Evolutionary conservation across 495 filamentous ascomycete genomes (phyloP).

Genomic region (Apodospora peruviana): DNA sequence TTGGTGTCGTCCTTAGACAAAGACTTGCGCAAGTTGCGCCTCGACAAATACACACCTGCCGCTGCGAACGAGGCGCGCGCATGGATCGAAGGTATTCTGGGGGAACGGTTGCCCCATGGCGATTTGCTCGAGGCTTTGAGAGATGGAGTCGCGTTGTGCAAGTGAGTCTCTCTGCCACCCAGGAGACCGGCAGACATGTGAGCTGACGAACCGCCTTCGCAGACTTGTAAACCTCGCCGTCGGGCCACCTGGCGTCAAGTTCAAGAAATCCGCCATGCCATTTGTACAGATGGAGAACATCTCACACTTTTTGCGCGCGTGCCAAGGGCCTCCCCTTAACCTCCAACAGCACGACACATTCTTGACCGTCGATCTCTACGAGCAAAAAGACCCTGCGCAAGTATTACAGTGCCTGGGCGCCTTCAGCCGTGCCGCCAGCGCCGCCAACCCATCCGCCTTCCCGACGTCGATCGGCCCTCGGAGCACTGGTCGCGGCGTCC

Average conservation of each 20-base stretch:
- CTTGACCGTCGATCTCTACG: slow-evolving; percentile 94
- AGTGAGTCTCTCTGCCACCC: slow-evolving; percentile 47
- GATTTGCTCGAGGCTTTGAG: slow-evolving; percentile 84
- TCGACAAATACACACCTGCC: slow-evolving; percentile 89
- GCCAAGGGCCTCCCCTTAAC: slow-evolving; percentile 75
- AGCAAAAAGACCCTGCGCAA: slow-evolving; percentile 93
- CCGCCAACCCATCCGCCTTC: slow-evolving; percentile 68
- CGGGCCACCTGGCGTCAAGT: slow-evolving; percentile 67
- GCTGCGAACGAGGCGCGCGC: slow-evolving; percentile 78
- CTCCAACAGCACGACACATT: slow-evolving; percentile 93
- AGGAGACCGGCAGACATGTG: not conserved
- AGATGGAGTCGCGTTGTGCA: slow-evolving; percentile 89
- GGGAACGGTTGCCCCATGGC: slow-evolving; percentile 58
- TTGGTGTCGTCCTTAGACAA: slow-evolving; percentile 92
- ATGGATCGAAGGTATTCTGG: slow-evolving; percentile 86
- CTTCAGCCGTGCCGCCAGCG: slow-evolving; percentile 82
- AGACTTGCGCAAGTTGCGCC: slow-evolving; percentile 87
- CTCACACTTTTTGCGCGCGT: slow-evolving; percentile 87
- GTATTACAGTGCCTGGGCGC: slow-evolving; percentile 89
- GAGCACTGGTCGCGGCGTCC: slow-evolving; percentile 49
- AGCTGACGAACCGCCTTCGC: not conserved
- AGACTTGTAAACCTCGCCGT: slow-evolving; percentile 82
- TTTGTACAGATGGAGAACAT: slow-evolving; percentile 99
- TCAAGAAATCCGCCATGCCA: slow-evolving; percentile 83
- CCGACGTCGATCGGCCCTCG: slow-evolving; percentile 65